Conservation (phyloP, 495 filamentous ascomycete species). For the Tuber magnatum region DNA sequence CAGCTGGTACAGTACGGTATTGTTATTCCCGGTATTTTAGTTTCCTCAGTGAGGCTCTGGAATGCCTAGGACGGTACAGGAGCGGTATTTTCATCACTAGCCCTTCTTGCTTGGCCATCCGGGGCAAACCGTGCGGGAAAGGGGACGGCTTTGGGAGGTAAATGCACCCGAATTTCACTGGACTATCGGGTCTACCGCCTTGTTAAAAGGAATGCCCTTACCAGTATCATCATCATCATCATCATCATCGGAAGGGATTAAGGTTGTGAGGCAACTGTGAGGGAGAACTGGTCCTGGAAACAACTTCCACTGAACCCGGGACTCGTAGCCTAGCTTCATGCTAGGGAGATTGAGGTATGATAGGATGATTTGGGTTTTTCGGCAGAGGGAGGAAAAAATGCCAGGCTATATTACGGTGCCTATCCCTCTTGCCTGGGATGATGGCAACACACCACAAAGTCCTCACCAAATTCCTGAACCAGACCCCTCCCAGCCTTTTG, state of each 20-base stretch:
- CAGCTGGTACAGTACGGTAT: neutral
- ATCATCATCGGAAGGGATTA: neutral
- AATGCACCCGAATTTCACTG: neutral
- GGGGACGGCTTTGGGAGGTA: neutral
- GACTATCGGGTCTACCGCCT: neutral
- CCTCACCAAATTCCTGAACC: neutral
- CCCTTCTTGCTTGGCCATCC: neutral
- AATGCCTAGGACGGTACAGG: neutral
- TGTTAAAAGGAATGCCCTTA: neutral
- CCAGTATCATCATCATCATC: neutral
- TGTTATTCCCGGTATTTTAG: too few relatives aligned
- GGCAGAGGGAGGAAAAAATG: neutral
- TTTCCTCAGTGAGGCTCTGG: neutral
- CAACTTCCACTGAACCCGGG: neutral
- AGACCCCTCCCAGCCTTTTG: neutral
- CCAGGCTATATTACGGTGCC: neutral
- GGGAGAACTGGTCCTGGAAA: neutral
- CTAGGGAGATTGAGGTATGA: neutral
- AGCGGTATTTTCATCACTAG: neutral
- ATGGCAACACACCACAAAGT: neutral
- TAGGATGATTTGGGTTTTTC: neutral
- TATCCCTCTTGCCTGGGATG: neutral
- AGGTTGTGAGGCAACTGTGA: neutral
- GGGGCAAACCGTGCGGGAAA: neutral
- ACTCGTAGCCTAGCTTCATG: neutral